Evolutionary conservation across 2,329 filamentous ascomycete species (phyloP).

Genomic region (Cryphonectria radicalis): DNA sequence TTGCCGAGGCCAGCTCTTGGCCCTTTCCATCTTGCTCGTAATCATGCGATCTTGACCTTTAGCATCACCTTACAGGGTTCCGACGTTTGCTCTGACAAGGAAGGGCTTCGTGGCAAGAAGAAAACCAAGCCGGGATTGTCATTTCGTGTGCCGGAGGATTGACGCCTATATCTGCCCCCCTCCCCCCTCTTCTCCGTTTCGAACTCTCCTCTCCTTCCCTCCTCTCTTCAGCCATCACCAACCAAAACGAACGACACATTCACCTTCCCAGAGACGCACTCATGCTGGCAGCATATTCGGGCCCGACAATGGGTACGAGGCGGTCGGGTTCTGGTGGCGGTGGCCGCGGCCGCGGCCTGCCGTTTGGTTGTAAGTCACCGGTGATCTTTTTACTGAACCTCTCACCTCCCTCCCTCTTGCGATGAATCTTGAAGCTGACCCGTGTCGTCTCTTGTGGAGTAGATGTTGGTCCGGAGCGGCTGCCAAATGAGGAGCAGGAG

Average conservation of each 20-base stretch:
- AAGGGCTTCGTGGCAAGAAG: not conserved
- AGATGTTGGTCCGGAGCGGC: not conserved
- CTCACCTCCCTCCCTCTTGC: not conserved
- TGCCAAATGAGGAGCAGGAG: not conserved
- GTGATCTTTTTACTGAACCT: not conserved
- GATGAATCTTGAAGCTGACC: not conserved
- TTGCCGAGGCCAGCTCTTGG: not conserved
- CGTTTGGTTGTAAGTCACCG: conserved; percentile 68
- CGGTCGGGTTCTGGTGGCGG: conserved; percentile 54
- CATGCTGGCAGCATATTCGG: conserved; percentile 61
- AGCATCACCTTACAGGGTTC: not conserved
- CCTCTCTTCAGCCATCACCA: not conserved
- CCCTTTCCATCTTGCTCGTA: not conserved
- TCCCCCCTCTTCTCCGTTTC: no score
- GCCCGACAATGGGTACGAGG: conserved; percentile 62
- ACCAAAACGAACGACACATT: not conserved
- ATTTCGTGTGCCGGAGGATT: not conserved
- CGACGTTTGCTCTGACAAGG: not conserved
- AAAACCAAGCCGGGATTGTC: not conserved
- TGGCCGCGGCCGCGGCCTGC: conserved; percentile 54
- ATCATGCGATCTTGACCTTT: not conserved
- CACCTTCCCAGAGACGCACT: conserved; percentile 42
- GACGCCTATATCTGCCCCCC: not conserved
- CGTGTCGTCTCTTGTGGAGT: conserved; percentile 52
- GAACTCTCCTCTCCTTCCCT: not conserved